Conservation (phyloP, 169 alveolate species). For the Besnoitia besnoiti region DNA sequence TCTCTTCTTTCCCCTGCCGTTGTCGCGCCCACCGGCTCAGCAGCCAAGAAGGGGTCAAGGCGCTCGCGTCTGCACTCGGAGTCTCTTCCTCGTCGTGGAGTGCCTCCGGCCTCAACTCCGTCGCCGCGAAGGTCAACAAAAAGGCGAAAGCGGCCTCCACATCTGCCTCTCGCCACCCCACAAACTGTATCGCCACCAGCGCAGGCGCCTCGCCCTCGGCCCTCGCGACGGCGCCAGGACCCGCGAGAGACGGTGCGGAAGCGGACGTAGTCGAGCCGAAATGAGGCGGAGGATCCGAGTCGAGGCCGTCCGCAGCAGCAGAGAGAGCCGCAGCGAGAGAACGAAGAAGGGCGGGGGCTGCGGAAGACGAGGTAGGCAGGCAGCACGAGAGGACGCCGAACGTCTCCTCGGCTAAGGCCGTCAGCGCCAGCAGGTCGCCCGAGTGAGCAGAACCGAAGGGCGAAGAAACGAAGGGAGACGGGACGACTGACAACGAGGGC, state of each 20-base stretch:
- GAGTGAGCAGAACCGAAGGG: background rate
- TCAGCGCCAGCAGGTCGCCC: background rate
- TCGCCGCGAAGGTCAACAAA: background rate
- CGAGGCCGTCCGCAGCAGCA: background rate
- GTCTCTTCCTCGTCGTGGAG: background rate
- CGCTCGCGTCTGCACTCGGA: no score
- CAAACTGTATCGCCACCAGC: background rate
- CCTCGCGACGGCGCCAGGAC: background rate
- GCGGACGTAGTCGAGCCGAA: background rate
- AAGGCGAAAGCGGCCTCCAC: background rate
- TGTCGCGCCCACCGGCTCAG: no score
- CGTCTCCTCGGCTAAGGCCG: background rate
- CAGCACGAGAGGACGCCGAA: background rate
- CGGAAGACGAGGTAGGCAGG: background rate
- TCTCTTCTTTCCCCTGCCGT: no score
- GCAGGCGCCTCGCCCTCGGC: background rate
- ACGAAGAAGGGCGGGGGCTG: background rate
- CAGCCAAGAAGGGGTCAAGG: no score
- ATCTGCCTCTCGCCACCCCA: constrained; percentile 5
- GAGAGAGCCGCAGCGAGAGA: background rate
- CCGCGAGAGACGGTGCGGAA: background rate
- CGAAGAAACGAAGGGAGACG: background rate
- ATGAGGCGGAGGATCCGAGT: background rate
- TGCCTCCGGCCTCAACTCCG: background rate
- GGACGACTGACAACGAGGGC: background rate